Base-by-base conservation (phyloP, 1,139 yeast genomes). In the Pichia sp. region DNA sequence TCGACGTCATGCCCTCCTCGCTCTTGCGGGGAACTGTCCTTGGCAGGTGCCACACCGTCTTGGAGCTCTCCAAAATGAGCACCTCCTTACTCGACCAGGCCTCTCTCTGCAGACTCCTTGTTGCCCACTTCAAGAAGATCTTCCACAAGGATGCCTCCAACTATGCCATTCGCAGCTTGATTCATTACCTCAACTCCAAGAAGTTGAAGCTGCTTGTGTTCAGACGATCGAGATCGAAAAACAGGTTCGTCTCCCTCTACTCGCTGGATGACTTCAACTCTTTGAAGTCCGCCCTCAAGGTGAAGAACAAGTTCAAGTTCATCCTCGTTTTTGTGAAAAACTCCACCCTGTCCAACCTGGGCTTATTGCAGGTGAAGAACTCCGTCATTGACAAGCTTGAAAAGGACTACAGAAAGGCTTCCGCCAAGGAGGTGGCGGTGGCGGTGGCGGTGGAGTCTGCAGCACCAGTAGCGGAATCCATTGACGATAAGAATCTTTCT, bases 321-420 rank as follows among this genome's bases (percentile, higher is more conserved):
- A 18, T 45, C 8, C 18, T 54, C 19, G 43, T 41, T 8, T 55
- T 55, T 40, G 51, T 54, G 9, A 54, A 54, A 21, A 16, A 21
- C 8, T 53, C 58, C 10, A 47, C 51, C 2, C 22, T 52, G 10
- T 28, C 30, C 13, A 25, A 26, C 16, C 10, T 39, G 37, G 43
- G 44, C 31, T 3, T n/a, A 7, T 26, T 16, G 25, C 26, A 22
- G 36, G 45, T 48, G 18, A 41, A 16, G 31, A 49, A 41, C 25
- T 39, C 50, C 6, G 22, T 41, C 22, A 8, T 41, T 18, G 39
- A 19, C 12, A 40, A 46, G 21, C 19, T 46, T 4, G 10, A 41
- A n/a, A 13, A n/a, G 22, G 49, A 46, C 10, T 30, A 16, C 13
- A 41, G 42, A 13, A 9, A n/a, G 8, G 26, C 26, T 19, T 13